Conservation (phyloP, 2,329 filamentous ascomycete genomes). For the Colletotrichum noveboracense region DNA sequence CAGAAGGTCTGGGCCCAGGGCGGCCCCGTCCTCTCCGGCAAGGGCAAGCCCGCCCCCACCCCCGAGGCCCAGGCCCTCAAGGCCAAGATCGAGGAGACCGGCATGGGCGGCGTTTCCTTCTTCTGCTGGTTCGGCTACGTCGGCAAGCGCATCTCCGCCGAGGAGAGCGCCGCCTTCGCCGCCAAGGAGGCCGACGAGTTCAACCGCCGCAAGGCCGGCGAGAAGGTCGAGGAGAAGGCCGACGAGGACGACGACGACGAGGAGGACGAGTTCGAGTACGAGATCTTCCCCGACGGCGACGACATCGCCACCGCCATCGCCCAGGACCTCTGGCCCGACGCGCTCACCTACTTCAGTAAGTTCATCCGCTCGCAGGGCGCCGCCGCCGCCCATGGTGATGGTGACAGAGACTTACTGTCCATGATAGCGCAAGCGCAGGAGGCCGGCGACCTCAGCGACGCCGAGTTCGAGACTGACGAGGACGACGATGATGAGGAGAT, state of each 20-base stretch:
- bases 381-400: background rate
- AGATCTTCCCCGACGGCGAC: slow-evolving; percentile 89
- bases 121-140: slow-evolving; percentile 89
- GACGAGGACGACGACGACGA: slow-evolving; percentile 62
- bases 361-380: slow-evolving; percentile 27
- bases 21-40: slow-evolving; percentile 38
- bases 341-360: slow-evolving; percentile 91
- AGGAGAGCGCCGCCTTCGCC: slow-evolving; percentile 69
- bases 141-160: slow-evolving; percentile 71
- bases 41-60: slow-evolving; percentile 41
- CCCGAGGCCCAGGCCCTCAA: slow-evolving; percentile 55
- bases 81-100: slow-evolving; percentile 62
- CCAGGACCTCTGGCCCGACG: slow-evolving; percentile 88
- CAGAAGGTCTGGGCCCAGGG: slow-evolving; percentile 67
- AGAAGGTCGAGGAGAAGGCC: slow-evolving; percentile 49
- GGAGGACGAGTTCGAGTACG: slow-evolving; percentile 70
- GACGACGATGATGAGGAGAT: slow-evolving; percentile 60
- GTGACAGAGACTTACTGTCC: slow-evolving; percentile 17
- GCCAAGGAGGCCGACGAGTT: slow-evolving; percentile 67
- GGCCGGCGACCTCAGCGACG: slow-evolving; percentile 68
- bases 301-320: slow-evolving; percentile 80
- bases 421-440: slow-evolving; percentile 72
- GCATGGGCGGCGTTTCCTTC: slow-evolving; percentile 75
- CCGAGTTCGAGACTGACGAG: slow-evolving; percentile 70
- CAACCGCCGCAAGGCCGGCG: slow-evolving; percentile 51